Evolutionary conservation across 352 stramenopile species (phyloP).

Genomic region (Thraustochytrium striatum): DNA sequence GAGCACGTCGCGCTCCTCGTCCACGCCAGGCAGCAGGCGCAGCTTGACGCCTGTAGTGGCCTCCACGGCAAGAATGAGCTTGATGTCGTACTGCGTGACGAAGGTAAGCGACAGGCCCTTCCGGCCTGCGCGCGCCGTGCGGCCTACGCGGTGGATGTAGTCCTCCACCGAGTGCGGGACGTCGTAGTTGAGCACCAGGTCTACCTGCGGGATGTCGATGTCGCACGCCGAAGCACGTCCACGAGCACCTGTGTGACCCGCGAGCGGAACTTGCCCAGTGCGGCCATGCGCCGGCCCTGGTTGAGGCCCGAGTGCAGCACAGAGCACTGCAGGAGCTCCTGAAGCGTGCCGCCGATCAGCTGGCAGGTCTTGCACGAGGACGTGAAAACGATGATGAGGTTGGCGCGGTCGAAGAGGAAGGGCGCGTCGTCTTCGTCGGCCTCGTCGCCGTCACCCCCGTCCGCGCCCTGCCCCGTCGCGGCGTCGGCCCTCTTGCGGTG

Average conservation of each 20-base stretch:
- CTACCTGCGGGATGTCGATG: conserved; percentile 91
- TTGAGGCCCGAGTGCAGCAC: conserved; percentile 91
- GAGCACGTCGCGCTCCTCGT: conserved; percentile 33
- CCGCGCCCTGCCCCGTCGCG: neutral
- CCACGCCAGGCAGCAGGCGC: conserved; percentile 6
- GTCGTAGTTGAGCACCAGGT: conserved; percentile 96
- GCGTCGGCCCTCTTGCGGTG: no score
- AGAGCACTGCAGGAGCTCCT: conserved; percentile 84
- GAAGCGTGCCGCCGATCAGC: conserved; percentile 86
- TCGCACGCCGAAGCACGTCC: conserved; percentile 90
- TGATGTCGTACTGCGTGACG: conserved; percentile 48
- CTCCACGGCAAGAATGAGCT: conserved; percentile 44
- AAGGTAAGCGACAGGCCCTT: conserved; percentile 32
- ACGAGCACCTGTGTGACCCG: conserved; percentile 85
- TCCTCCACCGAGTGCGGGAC: conserved; percentile 86
- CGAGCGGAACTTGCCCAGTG: conserved; percentile 95
- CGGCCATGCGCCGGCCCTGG: conserved; percentile 84
- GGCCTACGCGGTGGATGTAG: conserved; percentile 95
- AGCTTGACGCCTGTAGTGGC: conserved; percentile 36
- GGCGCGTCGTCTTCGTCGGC: neutral
- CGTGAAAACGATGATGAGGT: conserved; percentile 94
- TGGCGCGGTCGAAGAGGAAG: conserved; percentile 48
- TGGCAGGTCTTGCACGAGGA: conserved; percentile 90
- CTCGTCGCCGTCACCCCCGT: neutral
- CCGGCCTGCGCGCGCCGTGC: conserved; percentile 61